Evolutionary conservation across 331 rosid species (phyloP).

Genomic region (Quercus tomentella): DNA sequence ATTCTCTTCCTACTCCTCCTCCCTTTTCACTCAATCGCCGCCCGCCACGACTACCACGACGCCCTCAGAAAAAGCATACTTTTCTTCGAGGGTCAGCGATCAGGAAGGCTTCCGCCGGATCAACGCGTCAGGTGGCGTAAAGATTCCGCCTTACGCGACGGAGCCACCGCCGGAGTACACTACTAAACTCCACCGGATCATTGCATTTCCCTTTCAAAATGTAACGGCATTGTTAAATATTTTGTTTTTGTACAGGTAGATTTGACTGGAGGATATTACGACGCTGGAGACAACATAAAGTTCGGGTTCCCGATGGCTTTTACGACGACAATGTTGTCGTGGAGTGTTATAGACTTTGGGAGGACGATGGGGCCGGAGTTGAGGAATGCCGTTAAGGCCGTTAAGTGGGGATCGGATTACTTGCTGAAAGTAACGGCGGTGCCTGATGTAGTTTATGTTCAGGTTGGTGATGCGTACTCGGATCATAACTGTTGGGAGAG

Average conservation of each 20-base stretch:
- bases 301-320: constrained; percentile 99
- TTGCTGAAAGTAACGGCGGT: constrained; percentile 70
- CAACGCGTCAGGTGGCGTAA: constrained; percentile 93
- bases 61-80: constrained; percentile 88
- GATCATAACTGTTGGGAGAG: constrained; percentile 99
- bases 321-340: constrained; percentile 73
- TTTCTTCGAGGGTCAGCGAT: constrained; percentile 99
- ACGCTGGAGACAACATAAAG: constrained; percentile 95
- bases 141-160: constrained; percentile 85
- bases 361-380: constrained; percentile 74
- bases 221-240: not conserved
- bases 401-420: constrained; percentile 83
- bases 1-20: constrained; percentile 26
- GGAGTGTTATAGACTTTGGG: constrained; percentile 93
- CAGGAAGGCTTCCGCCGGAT: constrained; percentile 75
- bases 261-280: constrained; percentile 88
- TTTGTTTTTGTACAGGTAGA: constrained; percentile 52
- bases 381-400: constrained; percentile 58
- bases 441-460: constrained; percentile 72
- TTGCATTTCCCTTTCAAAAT: not conserved
- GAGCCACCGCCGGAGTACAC: constrained; percentile 63
- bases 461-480: constrained; percentile 80
- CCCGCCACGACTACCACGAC: constrained; percentile 67
- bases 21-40: constrained; percentile 15
- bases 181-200: too few relatives aligned